Evolutionary conservation across 2,329 filamentous ascomycete genomes (phyloP).

Genomic region (Achaetomium macrosporum): DNA sequence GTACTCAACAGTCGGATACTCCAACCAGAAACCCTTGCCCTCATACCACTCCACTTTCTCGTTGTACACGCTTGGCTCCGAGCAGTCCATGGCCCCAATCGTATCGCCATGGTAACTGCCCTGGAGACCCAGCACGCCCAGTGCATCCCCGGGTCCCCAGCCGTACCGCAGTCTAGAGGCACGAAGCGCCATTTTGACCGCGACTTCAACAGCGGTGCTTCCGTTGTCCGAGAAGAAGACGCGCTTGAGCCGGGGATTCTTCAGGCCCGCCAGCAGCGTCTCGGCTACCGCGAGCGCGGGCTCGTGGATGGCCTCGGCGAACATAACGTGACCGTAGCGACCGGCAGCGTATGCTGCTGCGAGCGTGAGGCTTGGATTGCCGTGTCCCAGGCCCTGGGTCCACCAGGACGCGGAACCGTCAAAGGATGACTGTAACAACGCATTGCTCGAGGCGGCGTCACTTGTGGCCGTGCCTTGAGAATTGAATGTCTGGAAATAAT

Average conservation of each 20-base stretch:
- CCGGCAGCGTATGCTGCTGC: conserved; percentile 76
- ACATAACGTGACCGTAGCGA: conserved; percentile 84
- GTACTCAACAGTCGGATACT: conserved; percentile 68
- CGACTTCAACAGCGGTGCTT: conserved; percentile 78
- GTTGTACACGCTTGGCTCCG: conserved; percentile 72
- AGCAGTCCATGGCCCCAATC: conserved; percentile 81
- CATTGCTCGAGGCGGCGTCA: too few relatives aligned
- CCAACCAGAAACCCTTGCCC: conserved; percentile 74
- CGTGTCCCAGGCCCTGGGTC: conserved; percentile 83
- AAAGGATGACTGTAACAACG: conserved; percentile 59
- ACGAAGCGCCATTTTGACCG: conserved; percentile 76
- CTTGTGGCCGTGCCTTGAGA: neutral
- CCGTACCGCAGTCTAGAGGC: conserved; percentile 61
- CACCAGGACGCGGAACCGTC: conserved; percentile 88
- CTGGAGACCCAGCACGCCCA: conserved; percentile 68
- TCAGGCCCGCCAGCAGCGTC: conserved; percentile 51
- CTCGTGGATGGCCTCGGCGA: conserved; percentile 72
- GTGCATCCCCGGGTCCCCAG: conserved; percentile 48
- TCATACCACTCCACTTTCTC: conserved; percentile 83
- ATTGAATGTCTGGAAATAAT: conserved; percentile 63
- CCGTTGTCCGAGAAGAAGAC: conserved; percentile 83
- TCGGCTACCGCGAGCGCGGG: conserved; percentile 67
- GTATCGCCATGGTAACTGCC: conserved; percentile 85
- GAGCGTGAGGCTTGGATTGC: conserved; percentile 64
- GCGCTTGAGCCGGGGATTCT: conserved; percentile 60